These are phyloP conservation scores for Pyronema omphalodes DNA, from an alignment of 495 filamentous ascomycete species.

Conservation along the genomic window DNA sequence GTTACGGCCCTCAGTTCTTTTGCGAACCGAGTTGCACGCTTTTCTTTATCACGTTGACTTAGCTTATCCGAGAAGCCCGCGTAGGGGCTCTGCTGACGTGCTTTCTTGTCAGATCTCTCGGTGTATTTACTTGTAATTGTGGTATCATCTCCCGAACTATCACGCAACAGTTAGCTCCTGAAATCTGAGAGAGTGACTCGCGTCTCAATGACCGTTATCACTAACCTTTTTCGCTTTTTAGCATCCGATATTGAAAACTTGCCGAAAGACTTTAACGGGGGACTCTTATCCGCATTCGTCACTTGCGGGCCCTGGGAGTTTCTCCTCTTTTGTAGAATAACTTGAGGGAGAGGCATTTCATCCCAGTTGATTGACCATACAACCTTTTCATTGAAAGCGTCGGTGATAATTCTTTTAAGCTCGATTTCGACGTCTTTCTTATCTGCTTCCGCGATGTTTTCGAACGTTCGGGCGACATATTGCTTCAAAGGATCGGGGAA, in stretches of 20 bases:
- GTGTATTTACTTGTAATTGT: constrained; percentile 15
- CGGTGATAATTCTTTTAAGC: constrained; percentile 67
- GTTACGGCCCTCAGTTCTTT: constrained; percentile 36
- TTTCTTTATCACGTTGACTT: constrained; percentile 83
- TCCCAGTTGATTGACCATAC: constrained; percentile 67
- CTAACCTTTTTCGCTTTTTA: constrained; percentile 23
- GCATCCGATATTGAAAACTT: constrained; percentile 6
- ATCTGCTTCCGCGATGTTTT: constrained; percentile 16
- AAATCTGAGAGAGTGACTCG: neutral
- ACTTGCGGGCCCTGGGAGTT: constrained; percentile 19
- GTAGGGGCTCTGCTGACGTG: constrained; percentile 26
- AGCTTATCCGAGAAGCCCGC: constrained; percentile 37
- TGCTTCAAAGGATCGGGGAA: constrained; percentile 24
- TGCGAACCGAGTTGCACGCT: constrained; percentile 74
- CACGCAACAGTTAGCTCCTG: neutral
- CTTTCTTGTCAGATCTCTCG: constrained; percentile 23
- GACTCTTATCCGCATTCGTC: neutral
- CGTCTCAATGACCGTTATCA: neutral
- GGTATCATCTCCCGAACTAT: neutral
- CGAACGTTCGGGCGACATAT: constrained; percentile 25
- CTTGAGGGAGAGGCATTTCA: constrained; percentile 64
- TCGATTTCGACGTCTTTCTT: constrained; percentile 58
- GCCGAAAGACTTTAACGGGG: neutral
- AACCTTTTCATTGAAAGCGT: constrained; percentile 49
- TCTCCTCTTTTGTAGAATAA: constrained; percentile 62